Conservation (phyloP, 805 yeast genomes). For the Citeromyces nyonsensis region DNA sequence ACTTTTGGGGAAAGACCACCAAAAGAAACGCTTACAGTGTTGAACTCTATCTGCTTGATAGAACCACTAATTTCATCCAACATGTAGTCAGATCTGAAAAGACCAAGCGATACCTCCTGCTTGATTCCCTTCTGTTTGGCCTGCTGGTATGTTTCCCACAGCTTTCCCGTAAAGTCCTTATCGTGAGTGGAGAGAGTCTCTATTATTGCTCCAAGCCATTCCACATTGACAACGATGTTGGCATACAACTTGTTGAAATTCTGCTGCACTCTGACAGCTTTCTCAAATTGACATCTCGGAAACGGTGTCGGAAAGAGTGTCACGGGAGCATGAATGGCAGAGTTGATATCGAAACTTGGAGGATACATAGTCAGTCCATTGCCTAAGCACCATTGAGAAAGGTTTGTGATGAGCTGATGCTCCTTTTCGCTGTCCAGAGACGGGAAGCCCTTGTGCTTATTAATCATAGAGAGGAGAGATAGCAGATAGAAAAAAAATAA, state of each 20-base stretch:
- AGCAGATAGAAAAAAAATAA: not conserved
- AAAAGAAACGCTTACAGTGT: slow-evolving; percentile 90
- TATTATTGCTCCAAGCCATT: slow-evolving; percentile 50
- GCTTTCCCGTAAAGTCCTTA: slow-evolving; percentile 66
- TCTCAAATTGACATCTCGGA: slow-evolving; percentile 48
- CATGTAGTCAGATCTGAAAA: slow-evolving; percentile 87
- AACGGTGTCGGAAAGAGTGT: slow-evolving; percentile 88
- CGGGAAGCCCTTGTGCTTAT: slow-evolving; percentile 4
- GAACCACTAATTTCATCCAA: slow-evolving; percentile 27
- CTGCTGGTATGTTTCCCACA: slow-evolving; percentile 42
- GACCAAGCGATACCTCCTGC: slow-evolving; percentile 64
- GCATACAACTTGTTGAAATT: slow-evolving; percentile 65
- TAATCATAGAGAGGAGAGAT: not conserved
- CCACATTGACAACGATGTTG: slow-evolving; percentile 36
- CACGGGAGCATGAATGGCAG: slow-evolving; percentile 63
- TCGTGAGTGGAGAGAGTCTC: slow-evolving; percentile 42
- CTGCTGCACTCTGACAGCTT: slow-evolving; percentile 52
- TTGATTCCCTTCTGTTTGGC: slow-evolving; percentile 31
- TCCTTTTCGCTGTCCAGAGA: slow-evolving; percentile 4
- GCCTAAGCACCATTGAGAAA: slow-evolving; percentile 64
- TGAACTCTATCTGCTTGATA: slow-evolving; percentile 91
- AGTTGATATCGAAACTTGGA: slow-evolving; percentile 26
- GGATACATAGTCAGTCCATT: slow-evolving; percentile 81
- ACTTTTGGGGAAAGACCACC: slow-evolving; percentile 81
- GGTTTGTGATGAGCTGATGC: slow-evolving; percentile 21